These are phyloP conservation scores for Gautieria morchelliformis DNA, from an alignment of 768 basidiomycete genomes.

Conservation along the genomic window DNA sequence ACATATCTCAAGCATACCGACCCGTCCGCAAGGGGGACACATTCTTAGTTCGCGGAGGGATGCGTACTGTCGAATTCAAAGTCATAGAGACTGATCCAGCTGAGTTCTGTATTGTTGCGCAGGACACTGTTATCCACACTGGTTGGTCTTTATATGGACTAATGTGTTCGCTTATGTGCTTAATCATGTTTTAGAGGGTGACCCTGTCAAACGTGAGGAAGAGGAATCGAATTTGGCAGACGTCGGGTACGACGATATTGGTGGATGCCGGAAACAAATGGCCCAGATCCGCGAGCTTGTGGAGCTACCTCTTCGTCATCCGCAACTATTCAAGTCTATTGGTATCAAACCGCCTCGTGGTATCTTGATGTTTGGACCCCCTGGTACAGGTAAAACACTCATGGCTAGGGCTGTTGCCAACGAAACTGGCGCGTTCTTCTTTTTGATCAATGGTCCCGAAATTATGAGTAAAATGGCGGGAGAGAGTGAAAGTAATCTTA, in stretches of 20 bases:
- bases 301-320: conserved; percentile 94
- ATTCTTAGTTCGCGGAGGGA: conserved; percentile 97
- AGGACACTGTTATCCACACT: conserved; percentile 96
- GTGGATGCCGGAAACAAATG: conserved; percentile 99
- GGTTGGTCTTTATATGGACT: conserved; percentile 30
- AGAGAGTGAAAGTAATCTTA: conserved; percentile 92
- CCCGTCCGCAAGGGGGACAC: conserved; percentile 97
- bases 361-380: conserved; percentile 97
- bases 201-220: conserved; percentile 97
- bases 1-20: conserved; percentile 55
- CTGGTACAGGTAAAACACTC: conserved; percentile 98
- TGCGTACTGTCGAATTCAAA: conserved; percentile 99
- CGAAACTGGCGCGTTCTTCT: conserved; percentile 99
- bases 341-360: conserved; percentile 99
- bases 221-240: conserved; percentile 95
- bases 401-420: conserved; percentile 99
- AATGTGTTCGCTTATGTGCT: background rate
- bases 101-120: conserved; percentile 98
- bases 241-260: conserved; percentile 98
- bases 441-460: conserved; percentile 98
- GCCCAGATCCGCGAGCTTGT: conserved; percentile 99
- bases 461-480: conserved; percentile 99
- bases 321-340: conserved; percentile 98
- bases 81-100: conserved; percentile 97
- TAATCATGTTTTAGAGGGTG: conserved; percentile 60